Percentiles rank a stretch among this genome's conserved stretches.
These are phyloP conservation scores for Kregervanrija fluxuum DNA, from an alignment of 805 yeast genomes.

Conservation along the genomic window DNA sequence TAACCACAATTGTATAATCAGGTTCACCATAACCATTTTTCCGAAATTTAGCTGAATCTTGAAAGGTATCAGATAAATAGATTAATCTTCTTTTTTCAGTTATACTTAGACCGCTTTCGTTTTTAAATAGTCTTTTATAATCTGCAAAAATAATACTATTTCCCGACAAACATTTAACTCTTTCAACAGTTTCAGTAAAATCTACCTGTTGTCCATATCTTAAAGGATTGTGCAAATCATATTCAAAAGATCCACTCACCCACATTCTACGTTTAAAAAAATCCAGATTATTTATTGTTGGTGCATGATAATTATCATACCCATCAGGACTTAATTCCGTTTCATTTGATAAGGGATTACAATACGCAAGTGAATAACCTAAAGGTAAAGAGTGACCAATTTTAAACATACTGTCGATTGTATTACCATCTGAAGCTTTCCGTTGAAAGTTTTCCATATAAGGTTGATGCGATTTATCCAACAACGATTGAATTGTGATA, in stretches of 20 bases:
- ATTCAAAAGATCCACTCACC: slow-evolving; percentile 61
- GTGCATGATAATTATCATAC: slow-evolving; percentile 73
- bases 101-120: slow-evolving; percentile 19
- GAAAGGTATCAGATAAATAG: slow-evolving; percentile 43
- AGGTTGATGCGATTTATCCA: slow-evolving; percentile 4
- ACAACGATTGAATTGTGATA: slow-evolving; percentile 22
- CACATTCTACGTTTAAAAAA: slow-evolving; percentile 63
- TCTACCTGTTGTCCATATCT: slow-evolving; percentile 30
- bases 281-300: slow-evolving; percentile 25
- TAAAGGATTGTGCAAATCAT: slow-evolving; percentile 26
- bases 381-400: slow-evolving; percentile 24
- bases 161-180: slow-evolving; percentile 28
- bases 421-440: not conserved
- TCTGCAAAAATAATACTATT: slow-evolving; percentile 42
- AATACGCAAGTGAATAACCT: slow-evolving; percentile 64
- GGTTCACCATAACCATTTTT: slow-evolving; percentile 9
- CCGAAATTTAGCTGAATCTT: not conserved
- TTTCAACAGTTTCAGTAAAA: slow-evolving; percentile 48
- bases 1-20: slow-evolving; percentile 22
- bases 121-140: slow-evolving; percentile 41
- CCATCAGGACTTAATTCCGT: slow-evolving; percentile 58
- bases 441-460: slow-evolving; percentile 11
- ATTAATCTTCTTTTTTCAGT: slow-evolving; percentile 55
- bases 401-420: slow-evolving; percentile 9
- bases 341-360: slow-evolving; percentile 50